These are phyloP conservation scores for Boletus pseudo-olivaceus DNA, from an alignment of 768 basidiomycete genomes.

Conservation along the genomic window DNA sequence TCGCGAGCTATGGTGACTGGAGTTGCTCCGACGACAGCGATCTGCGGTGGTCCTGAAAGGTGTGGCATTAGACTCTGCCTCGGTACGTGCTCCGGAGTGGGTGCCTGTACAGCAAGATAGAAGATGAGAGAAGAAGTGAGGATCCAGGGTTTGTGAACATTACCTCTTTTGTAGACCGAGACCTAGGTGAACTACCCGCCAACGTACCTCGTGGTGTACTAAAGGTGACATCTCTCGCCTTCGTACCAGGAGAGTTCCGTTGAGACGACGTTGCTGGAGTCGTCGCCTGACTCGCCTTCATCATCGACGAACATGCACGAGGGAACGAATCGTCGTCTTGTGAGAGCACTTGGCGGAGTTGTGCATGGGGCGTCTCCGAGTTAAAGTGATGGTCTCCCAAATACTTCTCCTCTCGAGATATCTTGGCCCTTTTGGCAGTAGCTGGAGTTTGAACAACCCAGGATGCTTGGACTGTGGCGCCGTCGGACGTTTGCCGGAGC, in stretches of 20 bases:
- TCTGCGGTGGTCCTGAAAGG: constrained; percentile 25
- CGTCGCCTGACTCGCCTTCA: constrained; percentile 23
- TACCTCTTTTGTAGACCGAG: constrained; percentile 27
- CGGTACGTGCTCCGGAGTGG: constrained; percentile 18
- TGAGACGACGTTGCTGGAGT: constrained; percentile 23
- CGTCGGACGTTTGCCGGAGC: constrained; percentile 13
- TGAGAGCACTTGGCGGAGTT: constrained; percentile 33
- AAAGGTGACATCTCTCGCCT: constrained; percentile 13
- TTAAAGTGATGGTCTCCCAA: constrained; percentile 15
- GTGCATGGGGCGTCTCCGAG: constrained; percentile 23
- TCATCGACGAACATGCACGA: constrained; percentile 25
- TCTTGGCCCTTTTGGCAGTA: constrained; percentile 15
- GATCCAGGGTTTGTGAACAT: background rate
- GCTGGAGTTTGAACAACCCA: constrained; percentile 33
- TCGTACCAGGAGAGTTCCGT: constrained; percentile 22
- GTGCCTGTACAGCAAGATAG: constrained; percentile 8
- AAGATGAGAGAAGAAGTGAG: constrained; percentile 8
- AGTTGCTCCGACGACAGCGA: constrained; percentile 31
- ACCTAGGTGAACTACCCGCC: constrained; percentile 22
- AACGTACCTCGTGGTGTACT: constrained; percentile 24
- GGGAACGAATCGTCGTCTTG: constrained; percentile 25
- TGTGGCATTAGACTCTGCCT: constrained; percentile 10
- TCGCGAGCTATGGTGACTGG: constrained; percentile 18
- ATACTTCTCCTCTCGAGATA: constrained; percentile 31
- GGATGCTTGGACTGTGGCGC: constrained; percentile 26